phyloP scores from a whole-genome alignment of 108 stramenopile species.

The Discostella stelligeroides region DNA sequence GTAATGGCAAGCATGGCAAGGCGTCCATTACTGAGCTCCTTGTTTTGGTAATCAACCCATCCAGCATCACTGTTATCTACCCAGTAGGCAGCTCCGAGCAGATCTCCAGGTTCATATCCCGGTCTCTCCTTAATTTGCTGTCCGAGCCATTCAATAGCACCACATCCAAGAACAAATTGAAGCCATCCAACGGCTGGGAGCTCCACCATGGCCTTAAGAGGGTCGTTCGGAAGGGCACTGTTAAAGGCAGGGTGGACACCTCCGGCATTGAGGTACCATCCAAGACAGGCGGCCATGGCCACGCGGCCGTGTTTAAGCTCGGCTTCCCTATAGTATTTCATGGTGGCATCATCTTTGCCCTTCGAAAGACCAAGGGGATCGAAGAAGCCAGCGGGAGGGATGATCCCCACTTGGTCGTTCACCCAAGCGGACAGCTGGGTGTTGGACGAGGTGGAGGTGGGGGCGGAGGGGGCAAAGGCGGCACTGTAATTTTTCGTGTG shows the following conservation, averaged over 20 bases:
- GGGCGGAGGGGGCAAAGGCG: constrained; percentile 70
- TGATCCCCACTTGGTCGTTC: constrained; percentile 79
- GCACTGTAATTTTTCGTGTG: constrained; percentile 39
- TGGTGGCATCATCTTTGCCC: constrained; percentile 73
- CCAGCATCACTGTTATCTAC: constrained; percentile 89
- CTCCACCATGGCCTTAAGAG: constrained; percentile 83
- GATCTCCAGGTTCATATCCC: constrained; percentile 88
- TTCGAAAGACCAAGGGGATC: constrained; percentile 89
- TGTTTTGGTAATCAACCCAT: constrained; percentile 93
- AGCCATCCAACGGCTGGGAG: constrained; percentile 88
- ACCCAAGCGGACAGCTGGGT: constrained; percentile 70
- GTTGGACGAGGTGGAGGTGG: constrained; percentile 43
- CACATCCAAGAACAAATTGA: constrained; percentile 90
- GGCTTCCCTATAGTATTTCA: constrained; percentile 90
- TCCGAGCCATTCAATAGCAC: constrained; percentile 89
- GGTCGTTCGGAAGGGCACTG: constrained; percentile 75
- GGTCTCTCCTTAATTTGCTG: constrained; percentile 87
- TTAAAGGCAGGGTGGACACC: constrained; percentile 91
- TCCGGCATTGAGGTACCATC: constrained; percentile 90
- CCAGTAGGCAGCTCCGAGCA: constrained; percentile 92
- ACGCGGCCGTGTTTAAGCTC: constrained; percentile 98
- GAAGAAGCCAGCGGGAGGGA: constrained; percentile 87
- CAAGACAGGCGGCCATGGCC: constrained; percentile 96
- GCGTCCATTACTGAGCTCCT: constrained; percentile 96
- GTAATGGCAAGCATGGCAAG: constrained; percentile 95